Conservation (phyloP, 768 basidiomycete genomes). For the Hysterangium stoloniferum region DNA sequence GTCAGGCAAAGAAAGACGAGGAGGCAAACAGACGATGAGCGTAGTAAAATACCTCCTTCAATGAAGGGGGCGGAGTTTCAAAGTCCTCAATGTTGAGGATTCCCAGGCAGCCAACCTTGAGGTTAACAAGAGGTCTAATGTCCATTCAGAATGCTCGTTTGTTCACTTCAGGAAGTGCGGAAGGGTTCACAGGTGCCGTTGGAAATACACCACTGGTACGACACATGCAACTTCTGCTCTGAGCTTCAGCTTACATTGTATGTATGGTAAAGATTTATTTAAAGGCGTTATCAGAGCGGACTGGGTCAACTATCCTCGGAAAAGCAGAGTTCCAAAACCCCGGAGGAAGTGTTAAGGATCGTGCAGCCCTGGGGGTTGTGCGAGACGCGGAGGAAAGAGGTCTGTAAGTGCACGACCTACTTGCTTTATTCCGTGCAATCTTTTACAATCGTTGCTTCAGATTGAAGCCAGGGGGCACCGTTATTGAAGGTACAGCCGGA, state of each 20-base stretch:
- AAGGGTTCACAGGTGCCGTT: constrained; percentile 82
- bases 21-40: neutral
- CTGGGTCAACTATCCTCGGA: constrained; percentile 79
- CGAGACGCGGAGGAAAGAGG: constrained; percentile 82
- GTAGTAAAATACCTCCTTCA: neutral
- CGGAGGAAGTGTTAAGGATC: constrained; percentile 95
- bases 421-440: neutral
- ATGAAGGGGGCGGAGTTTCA: constrained; percentile 6
- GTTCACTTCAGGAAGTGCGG: constrained; percentile 38
- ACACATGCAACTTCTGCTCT: constrained; percentile 8
- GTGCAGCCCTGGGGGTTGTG: constrained; percentile 87
- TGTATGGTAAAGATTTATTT: constrained; percentile 78
- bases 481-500: constrained; percentile 96
- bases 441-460: constrained; percentile 27
- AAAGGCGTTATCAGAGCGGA: constrained; percentile 71
- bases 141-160: neutral
- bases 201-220: constrained; percentile 90
- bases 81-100: neutral
- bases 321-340: constrained; percentile 99
- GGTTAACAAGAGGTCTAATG: neutral
- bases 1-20: constrained; percentile 8
- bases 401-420: constrained; percentile 38
- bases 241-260: constrained; percentile 6
- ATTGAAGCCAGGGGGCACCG: constrained; percentile 86
- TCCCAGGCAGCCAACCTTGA: neutral